Percentiles rank a stretch among this genome's conserved stretches.
Evolutionary conservation across 345 rosid genomes (phyloP).

Genomic region (Carallia brachiata): DNA sequence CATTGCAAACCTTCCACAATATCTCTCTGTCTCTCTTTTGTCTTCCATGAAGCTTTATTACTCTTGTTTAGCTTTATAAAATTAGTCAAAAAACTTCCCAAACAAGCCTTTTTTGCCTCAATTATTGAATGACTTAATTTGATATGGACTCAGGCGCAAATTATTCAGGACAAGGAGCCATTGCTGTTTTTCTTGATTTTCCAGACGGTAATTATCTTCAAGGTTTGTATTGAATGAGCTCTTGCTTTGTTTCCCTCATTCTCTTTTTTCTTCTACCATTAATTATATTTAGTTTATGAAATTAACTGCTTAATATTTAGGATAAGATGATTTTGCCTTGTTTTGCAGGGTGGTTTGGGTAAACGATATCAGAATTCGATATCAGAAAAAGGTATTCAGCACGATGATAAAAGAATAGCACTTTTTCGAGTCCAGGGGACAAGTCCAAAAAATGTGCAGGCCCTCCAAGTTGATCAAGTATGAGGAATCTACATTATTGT

Average conservation of each 20-base stretch:
- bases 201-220: constrained; percentile 49
- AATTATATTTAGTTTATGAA: not conserved
- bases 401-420: constrained; percentile 43
- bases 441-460: constrained; percentile 66
- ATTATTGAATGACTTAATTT: not conserved
- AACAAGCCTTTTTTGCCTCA: not conserved
- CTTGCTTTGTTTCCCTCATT: not conserved
- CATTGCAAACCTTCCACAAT: no score
- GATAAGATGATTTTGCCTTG: constrained; percentile 7
- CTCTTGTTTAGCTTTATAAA: not conserved
- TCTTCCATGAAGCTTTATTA: not conserved
- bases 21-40: no score
- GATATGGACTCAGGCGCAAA: constrained; percentile 53
- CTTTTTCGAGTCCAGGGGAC: constrained; percentile 79
- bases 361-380: constrained; percentile 45
- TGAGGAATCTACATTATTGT: constrained; percentile 14
- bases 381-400: constrained; percentile 40
- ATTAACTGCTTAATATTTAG: not conserved
- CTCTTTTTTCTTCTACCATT: not conserved
- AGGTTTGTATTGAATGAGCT: constrained; percentile 41
- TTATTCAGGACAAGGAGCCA: constrained; percentile 66
- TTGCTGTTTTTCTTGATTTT: constrained; percentile 55
- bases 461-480: constrained; percentile 75
- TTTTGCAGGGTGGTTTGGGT: constrained; percentile 66
- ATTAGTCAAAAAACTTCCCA: not conserved